Evolutionary conservation across 441 rosid species (phyloP), one percentile per base, ranked within the genome.

Genomic region (Omphalea diandra): DNA sequence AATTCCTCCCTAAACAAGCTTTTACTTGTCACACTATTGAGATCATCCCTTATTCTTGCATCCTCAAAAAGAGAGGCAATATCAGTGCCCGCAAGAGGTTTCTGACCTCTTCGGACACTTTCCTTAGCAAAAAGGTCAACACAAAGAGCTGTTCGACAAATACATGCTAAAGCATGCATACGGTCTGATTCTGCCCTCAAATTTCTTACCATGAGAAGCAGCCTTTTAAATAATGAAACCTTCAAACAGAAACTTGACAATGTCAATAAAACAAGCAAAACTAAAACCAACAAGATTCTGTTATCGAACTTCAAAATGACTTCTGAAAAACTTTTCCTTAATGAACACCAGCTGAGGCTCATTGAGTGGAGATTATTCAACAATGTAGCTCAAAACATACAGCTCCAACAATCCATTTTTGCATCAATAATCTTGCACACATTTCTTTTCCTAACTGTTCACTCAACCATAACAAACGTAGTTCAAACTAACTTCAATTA

Each of bases 101-200:
- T 95, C 87, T 95, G 99, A 76, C 98, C 98, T 82, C 99, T 90
- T 77, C 98, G 84, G 32, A 94, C 91, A 65, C 98, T 95, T 83
- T 95, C 98, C 80, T 94, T 89, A 2, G 98, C 95, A 74, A 95
- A 95, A 73, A 95, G 97, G 83, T 93, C 98, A 73, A 93, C 99
- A 76, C 99, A 95, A 27, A 95, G 93, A 74, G 99, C 98, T 60
- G 99, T 95, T 67, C 98, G 90, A 68, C 99, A 93, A 70, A 95
- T 90, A 80, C 99, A 93, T 54, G 99, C 99, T 77, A 95, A 78
- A 33, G 99, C 99, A 81, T 95, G 94, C 99, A 95, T 95, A 64
- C 99, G 91, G 75, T 95, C 98, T 8, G 99, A 93, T 83, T 95
- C 98, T 62, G 98, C 99, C 83, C 99, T 88, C 84, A 95, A 80